Base-by-base conservation (phyloP, 495 filamentous ascomycete species). In the Neurospora discreta region DNA sequence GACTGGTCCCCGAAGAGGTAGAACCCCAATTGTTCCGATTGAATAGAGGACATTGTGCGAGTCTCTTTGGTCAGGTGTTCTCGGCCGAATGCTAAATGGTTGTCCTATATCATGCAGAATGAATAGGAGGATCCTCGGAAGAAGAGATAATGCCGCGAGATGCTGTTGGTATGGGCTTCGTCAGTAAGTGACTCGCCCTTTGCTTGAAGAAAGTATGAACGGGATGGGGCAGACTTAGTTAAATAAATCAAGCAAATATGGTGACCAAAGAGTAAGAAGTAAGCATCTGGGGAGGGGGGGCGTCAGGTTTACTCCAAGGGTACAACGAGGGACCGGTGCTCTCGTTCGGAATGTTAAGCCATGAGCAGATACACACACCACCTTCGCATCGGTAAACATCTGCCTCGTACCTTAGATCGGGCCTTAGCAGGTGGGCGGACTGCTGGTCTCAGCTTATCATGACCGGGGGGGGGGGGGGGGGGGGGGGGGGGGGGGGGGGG, bases 1-100 rank as follows among this genome's bases (percentile, higher is more conserved):
- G 91, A 93, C 84, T 93, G 91, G 80, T 95, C 92, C 83, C 92
- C 92, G 79, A 94, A 93, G 75, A 91, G 82, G 77, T 85, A 80
- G 76, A 83, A 85, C 42, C 80, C 81, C 77, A 83, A 77, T 76
- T 65, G 52, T 18, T 65, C 52, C 6, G 33, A 5, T 26, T 36
- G 13, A 15, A 65, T 1, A 30, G 52, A 36, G 6, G 26, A 65
- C 52, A 65, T 65, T 13, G 30, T 65, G 52, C 26, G 3, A 11
- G 52, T 65, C 26, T 18, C 33, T 36, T 6, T 36, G 4, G 33
- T 33, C 26, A 65, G 13, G 26, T 65, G 15, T 65, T 65, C 15
- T 65, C 26, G 23, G 52, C 15, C 52, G 52, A 18, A 16, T 33
- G 52, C 15, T 33, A 15, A 33, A 33, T 16, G 15, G 13, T 65